phyloP scores from a whole-genome alignment of 2,329 filamentous ascomycete species.

The Aspergillus tamarii region DNA sequence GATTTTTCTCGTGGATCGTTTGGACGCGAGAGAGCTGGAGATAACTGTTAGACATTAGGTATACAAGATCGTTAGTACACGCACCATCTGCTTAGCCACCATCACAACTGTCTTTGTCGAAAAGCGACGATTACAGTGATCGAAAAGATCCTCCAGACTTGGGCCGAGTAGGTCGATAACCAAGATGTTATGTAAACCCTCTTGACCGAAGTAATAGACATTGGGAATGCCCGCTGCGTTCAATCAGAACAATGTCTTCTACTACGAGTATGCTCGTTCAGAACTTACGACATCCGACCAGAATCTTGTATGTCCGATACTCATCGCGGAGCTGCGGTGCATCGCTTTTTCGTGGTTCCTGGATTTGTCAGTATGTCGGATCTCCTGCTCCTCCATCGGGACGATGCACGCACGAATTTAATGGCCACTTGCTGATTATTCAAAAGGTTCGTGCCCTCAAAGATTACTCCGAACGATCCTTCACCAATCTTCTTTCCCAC shows the following conservation, averaged over 20 bases:
- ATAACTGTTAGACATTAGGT: slow-evolving; percentile 29
- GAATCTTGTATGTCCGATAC: slow-evolving; percentile 98
- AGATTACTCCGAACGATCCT: slow-evolving; percentile 97
- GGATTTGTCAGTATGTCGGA: slow-evolving; percentile 27
- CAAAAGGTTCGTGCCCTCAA: slow-evolving; percentile 95
- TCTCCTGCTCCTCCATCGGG: slow-evolving; percentile 1
- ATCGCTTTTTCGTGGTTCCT: slow-evolving; percentile 99
- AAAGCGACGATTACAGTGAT: slow-evolving; percentile 94
- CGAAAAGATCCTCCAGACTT: slow-evolving; percentile 94
- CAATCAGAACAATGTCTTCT: slow-evolving; percentile 30
- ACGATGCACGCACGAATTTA: slow-evolving; percentile 78
- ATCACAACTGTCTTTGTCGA: slow-evolving; percentile 97
- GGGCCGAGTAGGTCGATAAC: slow-evolving; percentile 96
- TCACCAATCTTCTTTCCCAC: slow-evolving; percentile 99
- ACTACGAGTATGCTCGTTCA: slow-evolving; percentile 17
- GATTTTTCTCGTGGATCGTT: slow-evolving; percentile 96
- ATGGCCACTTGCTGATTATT: slow-evolving; percentile 99
- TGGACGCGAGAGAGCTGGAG: slow-evolving; percentile 82
- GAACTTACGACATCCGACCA: slow-evolving; percentile 95
- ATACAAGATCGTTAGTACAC: slow-evolving; percentile 27
- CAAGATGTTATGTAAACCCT: slow-evolving; percentile 97
- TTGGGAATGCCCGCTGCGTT: slow-evolving; percentile 89
- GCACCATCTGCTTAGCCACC: slow-evolving; percentile 98
- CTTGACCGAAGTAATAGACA: slow-evolving; percentile 99
- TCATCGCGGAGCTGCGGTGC: slow-evolving; percentile 97